phyloP scores from a whole-genome alignment of 148 eudicot genomes.

The Rhododendron henanense region DNA sequence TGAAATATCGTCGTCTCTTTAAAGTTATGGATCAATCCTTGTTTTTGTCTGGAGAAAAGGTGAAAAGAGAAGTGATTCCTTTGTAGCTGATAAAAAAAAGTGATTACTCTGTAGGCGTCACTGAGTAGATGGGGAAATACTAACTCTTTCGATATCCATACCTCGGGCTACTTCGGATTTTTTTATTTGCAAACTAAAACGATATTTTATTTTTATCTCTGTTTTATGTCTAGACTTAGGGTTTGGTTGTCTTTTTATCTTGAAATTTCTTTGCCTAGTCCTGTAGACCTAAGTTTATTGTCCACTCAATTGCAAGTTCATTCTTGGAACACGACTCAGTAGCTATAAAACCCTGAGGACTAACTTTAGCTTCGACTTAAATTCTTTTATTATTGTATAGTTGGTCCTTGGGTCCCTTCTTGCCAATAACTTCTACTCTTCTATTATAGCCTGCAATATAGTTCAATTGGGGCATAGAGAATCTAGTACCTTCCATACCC shows the following conservation, averaged over 20 bases:
- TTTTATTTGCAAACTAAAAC: not conserved
- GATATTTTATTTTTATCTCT: not conserved
- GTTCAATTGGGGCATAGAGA: not conserved
- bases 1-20: not conserved
- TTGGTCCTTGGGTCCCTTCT: not conserved
- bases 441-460: not conserved
- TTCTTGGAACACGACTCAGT: not conserved
- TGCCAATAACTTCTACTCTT: not conserved
- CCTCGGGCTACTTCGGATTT: not conserved
- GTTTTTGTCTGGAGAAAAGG: not conserved
- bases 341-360: not conserved
- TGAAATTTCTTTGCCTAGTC: not conserved
- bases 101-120: not conserved
- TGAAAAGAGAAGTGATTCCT: not conserved
- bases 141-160: not conserved
- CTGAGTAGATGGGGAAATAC: not conserved
- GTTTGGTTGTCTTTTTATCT: not conserved
- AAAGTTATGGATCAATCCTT: not conserved
- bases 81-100: not conserved
- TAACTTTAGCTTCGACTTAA: not conserved
- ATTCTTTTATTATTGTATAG: not conserved
- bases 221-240: not conserved
- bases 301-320: not conserved
- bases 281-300: not conserved
- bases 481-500: not conserved